These are phyloP conservation scores for Daldinia sp. DNA, from an alignment of 2,329 filamentous ascomycete genomes.

Conservation along the genomic window DNA sequence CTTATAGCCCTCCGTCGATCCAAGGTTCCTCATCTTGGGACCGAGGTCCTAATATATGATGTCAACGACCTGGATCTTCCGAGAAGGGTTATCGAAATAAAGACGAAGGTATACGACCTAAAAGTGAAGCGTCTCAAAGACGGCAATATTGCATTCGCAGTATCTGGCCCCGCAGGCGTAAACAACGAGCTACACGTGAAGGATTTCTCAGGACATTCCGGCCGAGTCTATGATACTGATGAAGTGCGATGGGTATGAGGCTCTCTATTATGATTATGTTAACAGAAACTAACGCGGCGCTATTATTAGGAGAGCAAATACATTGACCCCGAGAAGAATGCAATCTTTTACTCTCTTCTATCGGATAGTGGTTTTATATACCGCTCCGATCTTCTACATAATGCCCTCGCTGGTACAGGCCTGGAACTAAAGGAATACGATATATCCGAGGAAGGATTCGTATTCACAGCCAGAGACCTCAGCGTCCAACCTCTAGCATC, in stretches of 20 bases:
- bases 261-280: not conserved
- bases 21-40: not conserved
- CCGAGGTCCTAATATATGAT: not conserved
- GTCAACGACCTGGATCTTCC: not conserved
- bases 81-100: too few species aligned
- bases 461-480: slow-evolving; percentile 44
- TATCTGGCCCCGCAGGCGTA: slow-evolving; percentile 46
- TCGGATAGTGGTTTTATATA: slow-evolving; percentile 45
- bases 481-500: not conserved
- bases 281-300: not conserved
- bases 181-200: slow-evolving; percentile 48
- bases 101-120: slow-evolving; percentile 46
- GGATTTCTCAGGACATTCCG: slow-evolving; percentile 38
- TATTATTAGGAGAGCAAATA: slow-evolving; percentile 47
- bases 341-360: slow-evolving; percentile 52
- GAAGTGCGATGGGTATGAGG: slow-evolving; percentile 47
- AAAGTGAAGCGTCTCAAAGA: slow-evolving; percentile 48
- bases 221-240: slow-evolving; percentile 48
- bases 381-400: slow-evolving; percentile 41
- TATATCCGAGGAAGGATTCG: slow-evolving; percentile 47
- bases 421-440: slow-evolving; percentile 50
- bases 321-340: slow-evolving; percentile 44
- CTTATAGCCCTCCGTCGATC: slow-evolving; percentile 32
- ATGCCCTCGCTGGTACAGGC: slow-evolving; percentile 45
- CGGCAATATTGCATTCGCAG: slow-evolving; percentile 49